These are phyloP conservation scores for Citrus reticulata DNA, from an alignment of 345 rosid species.

Conservation along the genomic window DNA sequence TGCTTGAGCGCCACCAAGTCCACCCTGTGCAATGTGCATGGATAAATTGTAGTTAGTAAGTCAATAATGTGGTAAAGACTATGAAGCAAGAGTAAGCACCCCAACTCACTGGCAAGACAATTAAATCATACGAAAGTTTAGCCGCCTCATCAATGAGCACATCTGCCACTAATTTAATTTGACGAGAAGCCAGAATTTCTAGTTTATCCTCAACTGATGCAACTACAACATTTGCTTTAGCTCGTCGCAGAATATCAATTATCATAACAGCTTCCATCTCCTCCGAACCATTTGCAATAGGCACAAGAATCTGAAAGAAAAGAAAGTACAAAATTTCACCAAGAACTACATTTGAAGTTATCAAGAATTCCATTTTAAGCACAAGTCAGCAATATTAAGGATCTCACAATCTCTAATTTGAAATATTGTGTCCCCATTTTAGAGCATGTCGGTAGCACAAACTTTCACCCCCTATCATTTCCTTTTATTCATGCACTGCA, in stretches of 20 bases:
- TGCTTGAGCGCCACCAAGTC: slow-evolving; percentile 93
- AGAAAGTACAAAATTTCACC: not conserved
- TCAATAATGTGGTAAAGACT: not conserved
- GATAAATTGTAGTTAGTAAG: not conserved
- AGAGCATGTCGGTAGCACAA: not conserved
- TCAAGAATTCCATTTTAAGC: not conserved
- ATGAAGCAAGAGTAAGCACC: not conserved
- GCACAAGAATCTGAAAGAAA: slow-evolving; percentile 74
- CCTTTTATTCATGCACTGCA: not conserved
- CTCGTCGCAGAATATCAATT: slow-evolving; percentile 78
- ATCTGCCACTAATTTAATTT: slow-evolving; percentile 83
- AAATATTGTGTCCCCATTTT: too few species aligned
- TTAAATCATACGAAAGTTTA: slow-evolving; percentile 69
- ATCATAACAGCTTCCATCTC: slow-evolving; percentile 91
- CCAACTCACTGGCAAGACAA: slow-evolving; percentile 78
- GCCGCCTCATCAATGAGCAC: slow-evolving; percentile 83
- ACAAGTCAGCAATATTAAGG: not conserved
- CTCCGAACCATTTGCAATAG: slow-evolving; percentile 83
- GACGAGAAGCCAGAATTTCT: slow-evolving; percentile 81
- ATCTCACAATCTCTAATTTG: too few species aligned
- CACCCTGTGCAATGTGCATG: slow-evolving; percentile 49
- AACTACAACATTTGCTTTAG: slow-evolving; percentile 79
- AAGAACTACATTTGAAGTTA: not conserved
- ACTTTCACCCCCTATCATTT: not conserved
- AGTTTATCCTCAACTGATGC: slow-evolving; percentile 76